Evolutionary conservation across 805 yeast species (phyloP).

Genomic region (Jamesozyma lodderae): DNA sequence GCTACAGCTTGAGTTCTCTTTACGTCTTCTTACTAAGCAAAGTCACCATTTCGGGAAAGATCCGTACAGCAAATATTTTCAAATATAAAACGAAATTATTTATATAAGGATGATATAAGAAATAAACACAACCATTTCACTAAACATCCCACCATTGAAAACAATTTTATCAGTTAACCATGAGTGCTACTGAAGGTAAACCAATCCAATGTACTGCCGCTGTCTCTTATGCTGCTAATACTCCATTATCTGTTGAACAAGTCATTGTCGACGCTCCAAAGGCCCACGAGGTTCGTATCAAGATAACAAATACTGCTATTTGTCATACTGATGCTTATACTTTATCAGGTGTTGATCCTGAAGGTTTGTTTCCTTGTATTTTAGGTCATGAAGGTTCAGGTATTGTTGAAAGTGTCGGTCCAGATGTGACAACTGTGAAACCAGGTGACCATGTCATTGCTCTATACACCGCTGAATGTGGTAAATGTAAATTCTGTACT

Average conservation of each 20-base stretch:
- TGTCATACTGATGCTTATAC: slow-evolving; percentile 99
- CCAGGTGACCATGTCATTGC: slow-evolving; percentile 92
- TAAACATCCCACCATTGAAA: neutral
- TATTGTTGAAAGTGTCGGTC: slow-evolving; percentile 89
- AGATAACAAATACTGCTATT: slow-evolving; percentile 80
- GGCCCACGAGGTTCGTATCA: slow-evolving; percentile 95
- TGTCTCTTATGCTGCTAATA: slow-evolving; percentile 92
- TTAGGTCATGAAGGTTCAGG: slow-evolving; percentile 99
- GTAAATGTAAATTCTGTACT: slow-evolving; percentile 87
- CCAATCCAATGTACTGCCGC: slow-evolving; percentile 89
- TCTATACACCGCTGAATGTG: slow-evolving; percentile 94
- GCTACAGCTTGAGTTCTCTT: too few species aligned
- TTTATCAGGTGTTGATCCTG: slow-evolving; percentile 89
- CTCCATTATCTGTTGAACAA: slow-evolving; percentile 74
- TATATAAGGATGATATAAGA: too few species aligned
- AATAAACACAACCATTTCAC: neutral
- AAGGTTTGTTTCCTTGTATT: slow-evolving; percentile 88
- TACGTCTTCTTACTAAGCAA: too few species aligned
- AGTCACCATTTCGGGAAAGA: too few species aligned
- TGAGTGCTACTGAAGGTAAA: slow-evolving; percentile 26
- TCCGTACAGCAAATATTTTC: too few species aligned
- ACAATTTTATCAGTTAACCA: neutral
- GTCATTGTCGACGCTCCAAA: slow-evolving; percentile 88
- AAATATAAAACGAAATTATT: too few species aligned
- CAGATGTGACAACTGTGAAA: slow-evolving; percentile 82